Conservation (phyloP, 2,329 filamentous ascomycete species). For the Sporothrix luriei region DNA sequence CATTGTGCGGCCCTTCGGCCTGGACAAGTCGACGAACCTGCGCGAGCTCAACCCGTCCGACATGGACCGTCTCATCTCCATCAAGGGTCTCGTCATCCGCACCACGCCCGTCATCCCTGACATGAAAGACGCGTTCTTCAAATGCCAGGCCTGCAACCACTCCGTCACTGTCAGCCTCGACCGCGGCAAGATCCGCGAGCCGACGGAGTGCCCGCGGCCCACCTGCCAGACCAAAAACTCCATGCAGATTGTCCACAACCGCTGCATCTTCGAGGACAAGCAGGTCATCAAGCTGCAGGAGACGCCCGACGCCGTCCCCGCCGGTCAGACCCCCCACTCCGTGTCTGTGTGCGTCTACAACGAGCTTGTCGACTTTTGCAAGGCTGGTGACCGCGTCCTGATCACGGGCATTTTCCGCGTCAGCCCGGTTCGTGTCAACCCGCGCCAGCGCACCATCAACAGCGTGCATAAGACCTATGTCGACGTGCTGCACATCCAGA, state of each 20-base stretch:
- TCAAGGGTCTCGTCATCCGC: constrained; percentile 95
- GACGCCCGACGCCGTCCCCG: constrained; percentile 90
- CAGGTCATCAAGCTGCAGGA: constrained; percentile 99
- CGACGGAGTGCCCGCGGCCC: constrained; percentile 81
- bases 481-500: constrained; percentile 92
- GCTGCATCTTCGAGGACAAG: constrained; percentile 92
- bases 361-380: constrained; percentile 95
- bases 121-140: constrained; percentile 99
- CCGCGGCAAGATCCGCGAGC: constrained; percentile 93
- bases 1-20: constrained; percentile 83
- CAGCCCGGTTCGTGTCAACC: constrained; percentile 90
- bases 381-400: constrained; percentile 93
- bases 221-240: constrained; percentile 86
- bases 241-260: constrained; percentile 98
- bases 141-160: constrained; percentile 90
- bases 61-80: constrained; percentile 92
- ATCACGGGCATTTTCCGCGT: constrained; percentile 97
- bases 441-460: constrained; percentile 88
- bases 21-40: constrained; percentile 86
- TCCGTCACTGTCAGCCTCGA: constrained; percentile 89
- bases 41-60: constrained; percentile 85
- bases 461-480: constrained; percentile 98
- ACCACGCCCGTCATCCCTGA: constrained; percentile 96
- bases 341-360: constrained; percentile 96
- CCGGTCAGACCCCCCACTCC: constrained; percentile 95